These are phyloP conservation scores for Globisporangium apiculatum DNA, from an alignment of 352 stramenopile genomes.

Conservation along the genomic window DNA sequence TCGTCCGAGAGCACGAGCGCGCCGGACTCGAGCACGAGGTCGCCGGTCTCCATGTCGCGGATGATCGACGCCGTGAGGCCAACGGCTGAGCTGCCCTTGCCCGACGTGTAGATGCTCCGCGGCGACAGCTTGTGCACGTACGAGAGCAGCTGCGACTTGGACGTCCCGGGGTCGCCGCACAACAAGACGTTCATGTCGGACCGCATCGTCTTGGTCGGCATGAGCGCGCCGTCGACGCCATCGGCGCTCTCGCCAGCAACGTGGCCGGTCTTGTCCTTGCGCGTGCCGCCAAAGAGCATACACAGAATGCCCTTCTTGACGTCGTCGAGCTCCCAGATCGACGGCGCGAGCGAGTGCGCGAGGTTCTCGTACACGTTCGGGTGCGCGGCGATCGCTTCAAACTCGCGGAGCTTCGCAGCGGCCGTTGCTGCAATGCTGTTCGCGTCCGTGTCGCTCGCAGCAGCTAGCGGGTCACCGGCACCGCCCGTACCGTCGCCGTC, in stretches of 20 bases:
- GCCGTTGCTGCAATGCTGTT: constrained; percentile 48
- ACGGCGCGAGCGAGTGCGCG: constrained; percentile 72
- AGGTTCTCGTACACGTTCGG: constrained; percentile 81
- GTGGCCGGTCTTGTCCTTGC: constrained; percentile 52
- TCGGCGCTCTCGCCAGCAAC: constrained; percentile 13
- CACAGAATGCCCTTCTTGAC: constrained; percentile 98
- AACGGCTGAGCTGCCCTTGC: constrained; percentile 96
- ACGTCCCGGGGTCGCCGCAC: constrained; percentile 96
- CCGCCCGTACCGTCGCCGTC: constrained; percentile 10
- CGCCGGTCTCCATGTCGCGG: constrained; percentile 96
- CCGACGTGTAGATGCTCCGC: constrained; percentile 98
- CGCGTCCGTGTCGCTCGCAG: constrained; percentile 9
- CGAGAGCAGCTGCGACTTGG: constrained; percentile 97
- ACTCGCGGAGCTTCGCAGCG: constrained; percentile 55
- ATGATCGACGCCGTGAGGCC: constrained; percentile 97
- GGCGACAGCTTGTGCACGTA: constrained; percentile 96
- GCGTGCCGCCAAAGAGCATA: constrained; percentile 98
- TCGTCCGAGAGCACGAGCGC: constrained; percentile 96
- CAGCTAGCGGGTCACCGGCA: constrained; percentile 11
- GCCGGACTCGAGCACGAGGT: constrained; percentile 96
- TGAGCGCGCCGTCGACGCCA: constrained; percentile 32
- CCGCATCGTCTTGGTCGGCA: constrained; percentile 68
- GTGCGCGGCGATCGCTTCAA: constrained; percentile 67
- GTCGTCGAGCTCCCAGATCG: constrained; percentile 95
- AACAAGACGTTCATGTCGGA: constrained; percentile 99